Conservation (phyloP, 441 rosid genomes). For the Mallotus repandus region DNA sequence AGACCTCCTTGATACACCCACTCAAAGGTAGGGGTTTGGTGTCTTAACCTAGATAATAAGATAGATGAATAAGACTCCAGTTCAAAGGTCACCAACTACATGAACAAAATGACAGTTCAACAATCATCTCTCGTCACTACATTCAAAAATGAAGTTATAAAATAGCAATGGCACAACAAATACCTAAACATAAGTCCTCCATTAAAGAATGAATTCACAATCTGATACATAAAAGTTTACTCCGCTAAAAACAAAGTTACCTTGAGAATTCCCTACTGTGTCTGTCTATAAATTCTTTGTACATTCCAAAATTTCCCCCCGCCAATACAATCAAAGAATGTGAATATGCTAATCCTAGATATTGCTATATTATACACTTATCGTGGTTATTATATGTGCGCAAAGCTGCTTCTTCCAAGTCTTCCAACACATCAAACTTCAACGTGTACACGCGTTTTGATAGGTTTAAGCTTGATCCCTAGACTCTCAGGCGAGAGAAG, state of each 20-base stretch:
- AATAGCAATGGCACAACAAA: too few relatives aligned
- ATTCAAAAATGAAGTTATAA: too few relatives aligned
- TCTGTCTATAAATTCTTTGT: conserved; percentile 2
- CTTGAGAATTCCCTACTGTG: not conserved
- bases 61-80: too few relatives aligned
- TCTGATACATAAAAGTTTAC: not conserved
- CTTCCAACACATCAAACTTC: conserved; percentile 22
- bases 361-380: conserved; percentile 4
- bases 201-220: not conserved
- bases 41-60: too few relatives aligned
- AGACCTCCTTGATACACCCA: too few relatives aligned
- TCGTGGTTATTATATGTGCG: conserved; percentile 25
- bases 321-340: conserved; percentile 31
- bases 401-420: conserved; percentile 12
- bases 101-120: not conserved
- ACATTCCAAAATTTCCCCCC: conserved; percentile 17
- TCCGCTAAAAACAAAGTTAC: not conserved
- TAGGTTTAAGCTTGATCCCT: conserved; percentile 69
- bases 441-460: conserved; percentile 46
- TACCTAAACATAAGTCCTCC: not conserved
- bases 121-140: not conserved
- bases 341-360: conserved; percentile 5
- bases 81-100: too few relatives aligned
- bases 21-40: too few relatives aligned
- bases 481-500: conserved; percentile 60